Conservation (phyloP, 257 asterid species). For the Nicotiana tomentosiformis region DNA sequence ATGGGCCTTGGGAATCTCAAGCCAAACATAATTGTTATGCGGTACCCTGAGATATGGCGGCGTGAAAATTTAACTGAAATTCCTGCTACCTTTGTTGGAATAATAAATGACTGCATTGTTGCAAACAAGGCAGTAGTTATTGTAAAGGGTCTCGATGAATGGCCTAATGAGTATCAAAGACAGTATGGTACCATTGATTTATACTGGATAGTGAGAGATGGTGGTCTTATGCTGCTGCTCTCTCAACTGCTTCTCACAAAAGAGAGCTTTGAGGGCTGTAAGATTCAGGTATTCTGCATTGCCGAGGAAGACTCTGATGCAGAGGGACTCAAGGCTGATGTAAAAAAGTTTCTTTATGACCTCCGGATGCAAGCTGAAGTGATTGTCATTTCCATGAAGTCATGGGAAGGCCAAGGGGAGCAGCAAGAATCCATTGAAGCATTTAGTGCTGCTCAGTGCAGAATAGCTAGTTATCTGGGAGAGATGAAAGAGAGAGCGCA, state of each 20-base stretch:
- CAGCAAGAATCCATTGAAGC: constrained; percentile 74
- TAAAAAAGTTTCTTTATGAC: constrained; percentile 86
- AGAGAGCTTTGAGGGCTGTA: constrained; percentile 93
- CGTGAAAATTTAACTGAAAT: constrained; percentile 83
- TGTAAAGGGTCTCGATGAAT: constrained; percentile 95
- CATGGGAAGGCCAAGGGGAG: constrained; percentile 79
- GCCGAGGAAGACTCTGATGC: constrained; percentile 99
- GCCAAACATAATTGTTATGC: constrained; percentile 90
- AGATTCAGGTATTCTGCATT: constrained; percentile 92
- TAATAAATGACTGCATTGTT: constrained; percentile 91
- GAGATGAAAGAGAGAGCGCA: constrained; percentile 58
- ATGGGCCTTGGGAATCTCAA: constrained; percentile 99
- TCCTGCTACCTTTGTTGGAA: constrained; percentile 88
- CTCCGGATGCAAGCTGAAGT: constrained; percentile 99
- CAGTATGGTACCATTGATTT: constrained; percentile 93
- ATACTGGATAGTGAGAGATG: constrained; percentile 98
- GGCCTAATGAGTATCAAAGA: constrained; percentile 97
- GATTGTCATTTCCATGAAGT: constrained; percentile 85
- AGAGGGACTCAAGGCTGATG: constrained; percentile 83
- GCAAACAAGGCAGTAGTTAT: constrained; percentile 98
- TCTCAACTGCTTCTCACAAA: constrained; percentile 94
- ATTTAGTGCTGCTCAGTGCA: constrained; percentile 52
- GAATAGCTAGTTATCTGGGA: constrained; percentile 53
- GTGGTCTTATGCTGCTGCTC: constrained; percentile 95
- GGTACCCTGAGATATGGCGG: constrained; percentile 99